Percentiles rank a stretch among this genome's conserved stretches.
These are phyloP conservation scores for Medicago arabica DNA, from an alignment of 306 rosid species.

Conservation along the genomic window DNA sequence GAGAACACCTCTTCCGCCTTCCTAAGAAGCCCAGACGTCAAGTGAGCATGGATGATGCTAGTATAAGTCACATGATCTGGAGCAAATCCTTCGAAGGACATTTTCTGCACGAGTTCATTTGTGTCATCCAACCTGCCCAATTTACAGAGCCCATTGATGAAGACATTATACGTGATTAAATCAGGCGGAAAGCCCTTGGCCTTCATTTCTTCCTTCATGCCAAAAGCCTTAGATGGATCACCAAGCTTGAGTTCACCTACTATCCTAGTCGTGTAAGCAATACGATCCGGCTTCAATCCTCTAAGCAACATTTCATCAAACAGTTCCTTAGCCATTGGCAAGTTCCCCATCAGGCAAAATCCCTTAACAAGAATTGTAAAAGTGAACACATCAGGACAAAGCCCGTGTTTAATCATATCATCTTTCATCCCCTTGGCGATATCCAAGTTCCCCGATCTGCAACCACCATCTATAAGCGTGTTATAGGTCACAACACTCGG, in stretches of 20 bases:
- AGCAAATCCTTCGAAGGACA: constrained; percentile 55
- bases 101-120: constrained; percentile 53
- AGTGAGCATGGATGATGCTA: constrained; percentile 72
- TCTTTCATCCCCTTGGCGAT: constrained; percentile 60
- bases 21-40: constrained; percentile 60
- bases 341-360: constrained; percentile 60
- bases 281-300: constrained; percentile 70
- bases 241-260: constrained; percentile 75
- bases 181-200: constrained; percentile 72
- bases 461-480: constrained; percentile 74
- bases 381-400: constrained; percentile 70
- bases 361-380: constrained; percentile 76
- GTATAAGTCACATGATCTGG: constrained; percentile 82
- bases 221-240: constrained; percentile 60
- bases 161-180: constrained; percentile 68
- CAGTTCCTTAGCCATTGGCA: constrained; percentile 64
- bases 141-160: constrained; percentile 64
- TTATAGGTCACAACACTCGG: constrained; percentile 74
- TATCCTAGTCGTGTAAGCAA: constrained; percentile 67
- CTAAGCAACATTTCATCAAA: constrained; percentile 72
- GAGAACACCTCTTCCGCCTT: constrained; percentile 64
- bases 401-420: constrained; percentile 64
- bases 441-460: constrained; percentile 74
- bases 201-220: constrained; percentile 78
- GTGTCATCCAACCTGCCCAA: constrained; percentile 67